These are phyloP conservation scores for Ceratobasidium sp. DNA, from an alignment of 1,284 basidiomycete species.

Conservation along the genomic window DNA sequence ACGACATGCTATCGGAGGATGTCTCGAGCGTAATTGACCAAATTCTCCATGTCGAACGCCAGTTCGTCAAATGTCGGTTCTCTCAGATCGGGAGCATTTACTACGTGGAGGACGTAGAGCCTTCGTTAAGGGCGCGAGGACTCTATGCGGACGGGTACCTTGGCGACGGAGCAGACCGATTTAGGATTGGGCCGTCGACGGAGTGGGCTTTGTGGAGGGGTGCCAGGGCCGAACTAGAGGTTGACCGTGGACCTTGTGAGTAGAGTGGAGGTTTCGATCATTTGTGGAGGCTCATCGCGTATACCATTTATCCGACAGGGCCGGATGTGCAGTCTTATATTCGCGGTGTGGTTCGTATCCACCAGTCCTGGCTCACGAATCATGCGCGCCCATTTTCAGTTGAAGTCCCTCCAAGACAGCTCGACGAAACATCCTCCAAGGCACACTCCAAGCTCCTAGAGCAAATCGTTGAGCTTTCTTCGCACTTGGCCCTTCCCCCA, in stretches of 20 bases:
- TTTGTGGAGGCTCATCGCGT: no score
- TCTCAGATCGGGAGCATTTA: constrained; percentile 59
- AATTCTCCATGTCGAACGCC: constrained; percentile 52
- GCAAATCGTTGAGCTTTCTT: constrained; percentile 36
- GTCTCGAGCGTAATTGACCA: constrained; percentile 47
- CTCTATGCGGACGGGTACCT: constrained; percentile 49
- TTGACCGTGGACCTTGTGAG: constrained; percentile 56
- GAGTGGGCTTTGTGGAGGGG: constrained; percentile 54
- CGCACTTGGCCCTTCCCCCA: constrained; percentile 35
- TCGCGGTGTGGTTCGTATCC: constrained; percentile 43
- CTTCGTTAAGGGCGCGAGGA: constrained; percentile 50
- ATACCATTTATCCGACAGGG: background rate
- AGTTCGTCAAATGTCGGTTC: constrained; percentile 52
- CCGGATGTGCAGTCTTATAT: constrained; percentile 3
- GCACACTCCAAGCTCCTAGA: constrained; percentile 40
- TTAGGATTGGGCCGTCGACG: constrained; percentile 53
- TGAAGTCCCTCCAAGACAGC: constrained; percentile 36
- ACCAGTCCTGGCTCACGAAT: constrained; percentile 34
- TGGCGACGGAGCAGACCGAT: constrained; percentile 49
- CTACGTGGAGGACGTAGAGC: constrained; percentile 56
- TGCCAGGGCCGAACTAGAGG: constrained; percentile 49
- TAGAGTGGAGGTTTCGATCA: constrained; percentile 1
- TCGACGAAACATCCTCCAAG: constrained; percentile 37
- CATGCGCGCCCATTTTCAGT: constrained; percentile 34
- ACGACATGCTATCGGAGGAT: constrained; percentile 1